Evolutionary conservation across 1,284 basidiomycete species (phyloP), one percentile per base, ranked within the genome.

Genomic region (Pseudozyma thailandica): DNA sequence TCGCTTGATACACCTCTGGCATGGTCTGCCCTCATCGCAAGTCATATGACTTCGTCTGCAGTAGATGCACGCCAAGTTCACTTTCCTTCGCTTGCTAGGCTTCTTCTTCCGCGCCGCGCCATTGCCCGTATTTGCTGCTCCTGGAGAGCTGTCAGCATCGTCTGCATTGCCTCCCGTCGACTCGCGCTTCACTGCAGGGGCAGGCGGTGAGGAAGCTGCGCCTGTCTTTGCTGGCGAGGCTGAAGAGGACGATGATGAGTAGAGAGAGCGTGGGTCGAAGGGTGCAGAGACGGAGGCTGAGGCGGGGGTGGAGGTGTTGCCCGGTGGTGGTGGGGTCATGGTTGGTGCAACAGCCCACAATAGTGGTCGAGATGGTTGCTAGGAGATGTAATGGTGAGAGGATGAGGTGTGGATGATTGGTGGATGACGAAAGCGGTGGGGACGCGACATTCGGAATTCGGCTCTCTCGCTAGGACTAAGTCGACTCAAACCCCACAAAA

Each of bases 31-130:
- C 18, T 83, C 81, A 39, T 84, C 84, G 62, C 84, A 84, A 6
- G 81, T 80, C 84, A 84, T 92, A 88, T 93, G 90, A 87, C 92
- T 93, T 61, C 93, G 86, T 74, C 93, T 87, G 84, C 93, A 96
- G 84, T 95, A 97, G 48, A 97, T 86, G 83, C 94, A 96, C 1
- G 93, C 93, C 84, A 71, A 60, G 26, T 76, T 75, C 7, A 82
- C 80, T 47, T 82, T 82, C 20, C 79, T 52, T 8, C 79, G 48
- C 39, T 75, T 78, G 8, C 62, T 46, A 4, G 59, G 57, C 45
- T 78, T 77, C 45, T 75, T 78, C 31, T 62, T 72, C 15, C 31
- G 42, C 1, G 31, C 42, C 1, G 48, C 42, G 16, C 23, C n/a
- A n/a, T n/a, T n/a, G n/a, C n/a, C n/a, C n/a, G n/a, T n/a, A n/a